These are phyloP conservation scores for Paramecium bursaria DNA, from an alignment of 73 alveolate species.

Conservation along the genomic window DNA sequence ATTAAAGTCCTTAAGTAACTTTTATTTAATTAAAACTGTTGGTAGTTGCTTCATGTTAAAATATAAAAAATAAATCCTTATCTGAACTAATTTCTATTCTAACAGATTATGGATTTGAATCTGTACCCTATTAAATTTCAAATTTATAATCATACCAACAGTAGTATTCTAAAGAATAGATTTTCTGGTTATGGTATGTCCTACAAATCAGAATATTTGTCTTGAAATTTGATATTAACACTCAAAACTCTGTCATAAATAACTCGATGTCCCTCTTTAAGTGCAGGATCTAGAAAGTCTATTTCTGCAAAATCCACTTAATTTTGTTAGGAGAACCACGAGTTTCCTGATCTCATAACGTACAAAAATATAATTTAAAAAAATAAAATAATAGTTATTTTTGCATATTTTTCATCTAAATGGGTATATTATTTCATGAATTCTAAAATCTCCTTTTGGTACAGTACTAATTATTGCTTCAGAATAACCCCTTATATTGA, in stretches of 20 bases:
- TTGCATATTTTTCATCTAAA: too few relatives aligned
- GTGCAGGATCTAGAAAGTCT: slow-evolving; percentile 39
- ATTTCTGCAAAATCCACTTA: slow-evolving; percentile 36
- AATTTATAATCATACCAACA: slow-evolving; percentile 16
- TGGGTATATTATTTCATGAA: too few relatives aligned
- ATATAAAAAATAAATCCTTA: slow-evolving; percentile 48
- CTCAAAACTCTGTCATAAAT: slow-evolving; percentile 28
- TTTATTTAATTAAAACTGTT: slow-evolving; percentile 29
- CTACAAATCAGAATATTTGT: slow-evolving; percentile 24
- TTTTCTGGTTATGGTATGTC: slow-evolving; percentile 57
- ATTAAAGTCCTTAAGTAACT: neutral
- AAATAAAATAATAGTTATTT: too few relatives aligned
- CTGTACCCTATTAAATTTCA: slow-evolving; percentile 8
- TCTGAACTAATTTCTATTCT: slow-evolving; percentile 53
- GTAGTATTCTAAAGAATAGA: neutral
- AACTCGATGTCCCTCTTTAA: slow-evolving; percentile 48
- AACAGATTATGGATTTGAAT: slow-evolving; percentile 38
- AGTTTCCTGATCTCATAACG: too few relatives aligned
- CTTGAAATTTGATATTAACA: slow-evolving; percentile 23
- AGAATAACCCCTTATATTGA: neutral
- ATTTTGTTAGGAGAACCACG: too few relatives aligned
- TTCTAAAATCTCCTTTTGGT: slow-evolving; percentile 44
- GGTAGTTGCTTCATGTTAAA: slow-evolving; percentile 46
- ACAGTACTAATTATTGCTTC: slow-evolving; percentile 39
- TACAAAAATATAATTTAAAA: too few relatives aligned